Percentiles rank a stretch among this genome's conserved stretches.
These are phyloP conservation scores for Ramalina intermedia DNA, from an alignment of 495 filamentous ascomycete species.

Conservation along the genomic window DNA sequence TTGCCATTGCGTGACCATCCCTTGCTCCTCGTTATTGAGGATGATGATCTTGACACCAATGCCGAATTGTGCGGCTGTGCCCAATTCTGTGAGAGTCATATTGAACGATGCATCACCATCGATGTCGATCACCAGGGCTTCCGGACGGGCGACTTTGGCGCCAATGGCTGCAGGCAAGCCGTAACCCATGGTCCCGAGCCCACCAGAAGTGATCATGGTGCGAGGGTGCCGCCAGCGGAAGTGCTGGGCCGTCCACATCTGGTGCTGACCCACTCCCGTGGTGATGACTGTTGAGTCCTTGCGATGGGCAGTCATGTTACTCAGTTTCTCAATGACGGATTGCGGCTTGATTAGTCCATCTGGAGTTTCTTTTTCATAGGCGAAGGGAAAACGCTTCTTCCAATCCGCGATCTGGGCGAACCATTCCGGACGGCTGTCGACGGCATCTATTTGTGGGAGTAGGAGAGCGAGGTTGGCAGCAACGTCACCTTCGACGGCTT, in stretches of 20 bases:
- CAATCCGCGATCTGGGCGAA: slow-evolving; percentile 75
- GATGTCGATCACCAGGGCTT: slow-evolving; percentile 77
- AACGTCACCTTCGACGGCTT: slow-evolving; percentile 46
- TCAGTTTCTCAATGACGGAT: slow-evolving; percentile 67
- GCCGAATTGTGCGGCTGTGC: slow-evolving; percentile 81
- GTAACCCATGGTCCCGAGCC: slow-evolving; percentile 88
- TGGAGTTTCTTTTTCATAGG: slow-evolving; percentile 53
- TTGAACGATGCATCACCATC: slow-evolving; percentile 94
- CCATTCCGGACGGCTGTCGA: slow-evolving; percentile 63
- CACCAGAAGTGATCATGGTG: slow-evolving; percentile 72
- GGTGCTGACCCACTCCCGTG: slow-evolving; percentile 89
- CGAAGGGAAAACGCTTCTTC: slow-evolving; percentile 56
- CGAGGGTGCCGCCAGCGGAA: slow-evolving; percentile 81
- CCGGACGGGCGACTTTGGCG: slow-evolving; percentile 79
- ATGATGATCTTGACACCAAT: slow-evolving; percentile 86
- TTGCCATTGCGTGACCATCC: slow-evolving; percentile 97
- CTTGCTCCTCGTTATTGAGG: slow-evolving; percentile 89
- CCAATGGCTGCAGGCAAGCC: slow-evolving; percentile 88
- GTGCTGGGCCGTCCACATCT: slow-evolving; percentile 92
- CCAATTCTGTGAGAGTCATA: slow-evolving; percentile 88
- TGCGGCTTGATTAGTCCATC: slow-evolving; percentile 79
- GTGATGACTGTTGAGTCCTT: slow-evolving; percentile 74
- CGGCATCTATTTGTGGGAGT: slow-evolving; percentile 49
- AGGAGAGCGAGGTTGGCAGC: slow-evolving; percentile 55
- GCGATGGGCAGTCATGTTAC: slow-evolving; percentile 51